A percentile compares a stretch with the other conserved stretches of the same genome.
Conservation (phyloP, 83 land plant genomes). For the Diphasiastrum complanatum region DNA sequence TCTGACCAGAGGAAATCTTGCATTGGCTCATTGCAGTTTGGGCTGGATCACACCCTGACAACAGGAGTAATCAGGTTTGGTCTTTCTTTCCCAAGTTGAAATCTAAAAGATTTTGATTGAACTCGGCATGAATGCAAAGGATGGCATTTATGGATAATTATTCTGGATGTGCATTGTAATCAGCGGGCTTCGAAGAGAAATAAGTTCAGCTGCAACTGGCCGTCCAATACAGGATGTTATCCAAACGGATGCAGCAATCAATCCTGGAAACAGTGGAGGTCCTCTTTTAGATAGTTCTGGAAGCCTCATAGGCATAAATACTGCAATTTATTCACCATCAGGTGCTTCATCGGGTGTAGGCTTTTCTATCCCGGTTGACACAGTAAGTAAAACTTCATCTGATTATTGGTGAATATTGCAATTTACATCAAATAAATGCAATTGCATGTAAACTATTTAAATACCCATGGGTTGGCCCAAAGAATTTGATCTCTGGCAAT, state of each 20-base stretch:
- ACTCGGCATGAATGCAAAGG: background rate
- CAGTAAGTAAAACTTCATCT: slow-evolving; percentile 45
- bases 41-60: slow-evolving; percentile 96
- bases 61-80: slow-evolving; percentile 96
- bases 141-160: background rate
- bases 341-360: slow-evolving; percentile 99
- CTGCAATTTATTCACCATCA: slow-evolving; percentile 97
- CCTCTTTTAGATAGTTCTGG: slow-evolving; percentile 96
- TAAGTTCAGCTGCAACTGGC: slow-evolving; percentile 32
- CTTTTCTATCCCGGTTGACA: slow-evolving; percentile 97
- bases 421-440: background rate
- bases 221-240: slow-evolving; percentile 34
- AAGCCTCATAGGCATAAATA: slow-evolving; percentile 88
- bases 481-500: too few relatives aligned
- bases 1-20: too few relatives aligned
- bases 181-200: slow-evolving; percentile 33
- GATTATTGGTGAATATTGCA: background rate
- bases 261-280: slow-evolving; percentile 85
- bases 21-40: slow-evolving; percentile 98
- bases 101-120: background rate
- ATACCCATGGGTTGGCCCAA: background rate
- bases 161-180: background rate
- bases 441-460: background rate
- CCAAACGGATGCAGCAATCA: slow-evolving; percentile 28
- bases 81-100: background rate